Percentiles rank a stretch among this genome's conserved stretches.
phyloP scores from a whole-genome alignment of 2,329 filamentous ascomycete species.

The Penicillium frequentans region DNA sequence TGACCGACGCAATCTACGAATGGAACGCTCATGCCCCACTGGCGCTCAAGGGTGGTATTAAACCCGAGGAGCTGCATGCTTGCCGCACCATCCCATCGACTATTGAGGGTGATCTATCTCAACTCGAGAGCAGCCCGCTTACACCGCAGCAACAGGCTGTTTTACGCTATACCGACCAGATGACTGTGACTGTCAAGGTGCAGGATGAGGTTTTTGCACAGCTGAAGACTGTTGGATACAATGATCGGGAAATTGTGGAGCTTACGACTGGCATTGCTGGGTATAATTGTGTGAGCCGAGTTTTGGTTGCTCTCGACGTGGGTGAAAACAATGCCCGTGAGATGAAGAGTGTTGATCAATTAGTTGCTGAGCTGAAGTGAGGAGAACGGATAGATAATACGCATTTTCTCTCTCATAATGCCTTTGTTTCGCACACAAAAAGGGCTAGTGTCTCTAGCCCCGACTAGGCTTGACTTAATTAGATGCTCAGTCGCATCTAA shows the following conservation, averaged over 20 bases:
- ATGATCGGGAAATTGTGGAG: constrained; percentile 75
- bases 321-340: constrained; percentile 49
- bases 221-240: constrained; percentile 60
- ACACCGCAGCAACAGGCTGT: constrained; percentile 66
- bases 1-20: constrained; percentile 81
- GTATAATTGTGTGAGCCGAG: constrained; percentile 86
- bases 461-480: too few relatives aligned
- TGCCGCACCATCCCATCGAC: constrained; percentile 55
- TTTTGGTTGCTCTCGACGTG: constrained; percentile 77
- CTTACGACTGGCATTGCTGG: constrained; percentile 80
- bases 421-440: too few relatives aligned
- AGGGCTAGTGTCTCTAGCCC: too few relatives aligned
- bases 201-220: constrained; percentile 64
- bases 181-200: constrained; percentile 73
- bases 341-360: constrained; percentile 60
- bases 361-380: constrained; percentile 14
- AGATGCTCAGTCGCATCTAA: background rate
- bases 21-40: constrained; percentile 79
- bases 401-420: background rate
- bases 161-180: constrained; percentile 74
- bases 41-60: constrained; percentile 40
- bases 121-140: constrained; percentile 42
- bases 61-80: constrained; percentile 49
- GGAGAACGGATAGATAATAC: background rate
- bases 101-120: constrained; percentile 25